These are phyloP conservation scores for Pseudogymnoascus destructans DNA, from an alignment of 2,329 filamentous ascomycete genomes.

Conservation along the genomic window DNA sequence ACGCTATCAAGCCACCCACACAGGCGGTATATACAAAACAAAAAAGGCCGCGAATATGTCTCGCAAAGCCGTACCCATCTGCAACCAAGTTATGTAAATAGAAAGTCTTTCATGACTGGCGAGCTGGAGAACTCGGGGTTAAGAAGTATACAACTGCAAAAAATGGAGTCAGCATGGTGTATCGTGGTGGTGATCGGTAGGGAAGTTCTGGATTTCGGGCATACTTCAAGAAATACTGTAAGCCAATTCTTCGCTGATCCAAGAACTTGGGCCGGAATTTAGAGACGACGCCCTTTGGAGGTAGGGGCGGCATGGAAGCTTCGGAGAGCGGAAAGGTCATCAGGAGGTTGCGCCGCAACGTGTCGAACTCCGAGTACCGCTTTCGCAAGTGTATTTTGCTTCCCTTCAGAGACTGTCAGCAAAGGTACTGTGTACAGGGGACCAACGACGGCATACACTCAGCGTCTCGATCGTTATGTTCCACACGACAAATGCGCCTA, in stretches of 20 bases:
- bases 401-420: constrained; percentile 31
- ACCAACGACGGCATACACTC: constrained; percentile 42
- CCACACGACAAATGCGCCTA: constrained; percentile 91
- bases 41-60: not conserved
- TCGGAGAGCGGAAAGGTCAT: constrained; percentile 73
- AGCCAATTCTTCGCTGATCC: constrained; percentile 65
- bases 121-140: constrained; percentile 91
- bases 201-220: constrained; percentile 25
- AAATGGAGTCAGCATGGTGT: constrained; percentile 12
- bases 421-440: not conserved
- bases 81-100: constrained; percentile 38
- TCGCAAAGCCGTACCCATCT: not conserved
- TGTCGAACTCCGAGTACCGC: constrained; percentile 88
- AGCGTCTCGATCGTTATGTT: constrained; percentile 80
- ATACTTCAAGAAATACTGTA: constrained; percentile 90
- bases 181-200: not conserved
- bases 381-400: constrained; percentile 50
- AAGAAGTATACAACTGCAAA: constrained; percentile 65
- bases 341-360: constrained; percentile 59
- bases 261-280: constrained; percentile 76
- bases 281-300: constrained; percentile 82
- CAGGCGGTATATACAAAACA: not conserved
- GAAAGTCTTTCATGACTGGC: constrained; percentile 81
- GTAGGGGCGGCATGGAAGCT: constrained; percentile 76
- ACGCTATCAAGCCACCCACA: not conserved